Base-by-base conservation (phyloP, 2,329 filamentous ascomycete species). In the Clonostachys sp. region DNA sequence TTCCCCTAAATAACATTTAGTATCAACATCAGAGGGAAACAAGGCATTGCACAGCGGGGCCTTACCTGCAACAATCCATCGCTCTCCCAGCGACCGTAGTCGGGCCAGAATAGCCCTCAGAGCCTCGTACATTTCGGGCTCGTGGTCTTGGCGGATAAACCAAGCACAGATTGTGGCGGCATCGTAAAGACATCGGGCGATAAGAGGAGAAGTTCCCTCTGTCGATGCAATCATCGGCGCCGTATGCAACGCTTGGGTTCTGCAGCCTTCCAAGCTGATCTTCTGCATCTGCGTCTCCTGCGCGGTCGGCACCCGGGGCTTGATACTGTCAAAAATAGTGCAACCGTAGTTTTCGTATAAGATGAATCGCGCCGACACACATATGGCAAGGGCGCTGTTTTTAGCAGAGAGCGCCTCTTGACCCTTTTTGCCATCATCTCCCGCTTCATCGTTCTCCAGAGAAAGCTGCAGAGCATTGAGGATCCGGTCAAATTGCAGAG, bases 291-390 rank as follows among this genome's bases (percentile, higher is more conserved):
- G 51, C 4, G 41, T 55, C 44, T 55, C 54, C 10, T 49, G 17
- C 7, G 50, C 48, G 5, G 50, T 44, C 9, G 36, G 47, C 16
- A 47, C 44, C 8, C 46, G 38, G 5, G 44, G 40, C 5, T 35
- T 39, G 6, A 46, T 36, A 2, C 13, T 30, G 3, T 14, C n/a
- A 10, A 49, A 46, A 24, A 53, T 47, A 9, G 55, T 56, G 42
- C 54, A 55, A 9, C 34, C 51, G 16, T 57, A 58, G 12, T 44
- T 40, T n/a, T 50, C 49, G 46, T 53, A 57, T 6, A 57, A 35
- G 4, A 53, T 34, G 13, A 54, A 42, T 5, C 55, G 42, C 3
- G 53, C 50, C 3, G 50, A 51, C n/a, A 17, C 45, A 39, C 50
- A 53, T 0, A 53, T 12, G 8, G 51, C 47, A 2, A 56, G 12